Evolutionary conservation across 805 yeast species (phyloP).

Genomic region (Jamesozyma spencerorum): DNA sequence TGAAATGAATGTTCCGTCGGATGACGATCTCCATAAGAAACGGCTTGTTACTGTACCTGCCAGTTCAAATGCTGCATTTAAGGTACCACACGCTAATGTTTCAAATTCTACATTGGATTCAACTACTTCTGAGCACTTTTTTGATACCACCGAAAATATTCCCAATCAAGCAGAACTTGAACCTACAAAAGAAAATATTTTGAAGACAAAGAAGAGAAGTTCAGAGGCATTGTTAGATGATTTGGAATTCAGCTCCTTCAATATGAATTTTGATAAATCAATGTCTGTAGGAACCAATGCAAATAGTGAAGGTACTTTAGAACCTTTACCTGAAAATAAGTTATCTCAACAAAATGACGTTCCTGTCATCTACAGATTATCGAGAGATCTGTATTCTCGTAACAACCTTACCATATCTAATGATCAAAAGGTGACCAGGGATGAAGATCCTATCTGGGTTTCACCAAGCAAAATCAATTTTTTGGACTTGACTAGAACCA

Average conservation of each 20-base stretch:
- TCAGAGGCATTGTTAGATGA: conserved; percentile 16
- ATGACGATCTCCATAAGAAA: conserved; percentile 14
- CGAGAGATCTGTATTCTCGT: conserved; percentile 11
- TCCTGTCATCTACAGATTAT: conserved; percentile 7
- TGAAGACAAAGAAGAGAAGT: background rate
- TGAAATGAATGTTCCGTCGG: conserved; percentile 19
- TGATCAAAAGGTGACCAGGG: conserved; percentile 2
- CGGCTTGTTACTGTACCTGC: conserved; percentile 9
- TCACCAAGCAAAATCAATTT: conserved; percentile 28
- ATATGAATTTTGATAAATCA: conserved; percentile 24
- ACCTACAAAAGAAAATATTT: background rate
- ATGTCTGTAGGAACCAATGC: background rate
- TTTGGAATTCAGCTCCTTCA: conserved; percentile 27
- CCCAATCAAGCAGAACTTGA: conserved; percentile 1
- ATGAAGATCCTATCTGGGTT: conserved; percentile 29
- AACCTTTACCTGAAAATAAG: background rate
- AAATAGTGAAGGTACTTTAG: background rate
- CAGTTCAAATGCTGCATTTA: conserved; percentile 6
- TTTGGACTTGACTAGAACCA: conserved; percentile 11
- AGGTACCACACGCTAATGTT: background rate
- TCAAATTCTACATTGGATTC: background rate
- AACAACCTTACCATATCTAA: background rate
- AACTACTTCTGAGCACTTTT: background rate
- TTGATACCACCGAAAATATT: background rate
- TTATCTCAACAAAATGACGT: background rate